Percentiles rank a stretch among this genome's conserved stretches.
Evolutionary conservation across 2,329 filamentous ascomycete genomes (phyloP).

Genomic region (Chalaropsis thielavioides): DNA sequence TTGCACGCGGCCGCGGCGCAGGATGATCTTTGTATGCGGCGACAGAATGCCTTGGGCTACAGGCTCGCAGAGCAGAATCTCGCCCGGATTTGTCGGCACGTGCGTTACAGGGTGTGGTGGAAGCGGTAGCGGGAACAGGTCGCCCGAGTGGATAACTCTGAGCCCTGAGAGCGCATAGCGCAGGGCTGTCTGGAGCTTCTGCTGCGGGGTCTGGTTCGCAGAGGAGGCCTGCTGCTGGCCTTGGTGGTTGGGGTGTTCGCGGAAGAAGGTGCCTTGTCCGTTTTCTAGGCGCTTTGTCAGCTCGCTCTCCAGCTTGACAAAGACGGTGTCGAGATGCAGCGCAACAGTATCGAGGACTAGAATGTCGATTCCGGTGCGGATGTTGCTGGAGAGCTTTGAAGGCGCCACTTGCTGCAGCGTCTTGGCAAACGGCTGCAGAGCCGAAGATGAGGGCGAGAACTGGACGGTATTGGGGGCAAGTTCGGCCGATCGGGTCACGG

Average conservation of each 20-base stretch:
- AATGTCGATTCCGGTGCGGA: slow-evolving; percentile 69
- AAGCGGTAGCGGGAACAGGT: slow-evolving; percentile 63
- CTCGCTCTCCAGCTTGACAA: slow-evolving; percentile 71
- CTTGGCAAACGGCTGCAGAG: slow-evolving; percentile 65
- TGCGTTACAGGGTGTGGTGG: slow-evolving; percentile 78
- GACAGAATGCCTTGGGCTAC: slow-evolving; percentile 75
- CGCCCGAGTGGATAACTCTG: slow-evolving; percentile 68
- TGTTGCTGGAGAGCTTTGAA: slow-evolving; percentile 57
- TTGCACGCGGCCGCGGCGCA: slow-evolving; percentile 50
- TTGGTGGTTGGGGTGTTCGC: slow-evolving; percentile 35
- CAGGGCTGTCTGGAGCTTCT: slow-evolving; percentile 50
- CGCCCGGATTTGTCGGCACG: slow-evolving; percentile 67
- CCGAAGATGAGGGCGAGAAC: slow-evolving; percentile 56
- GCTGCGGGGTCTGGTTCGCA: slow-evolving; percentile 31
- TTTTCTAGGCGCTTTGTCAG: slow-evolving; percentile 67
- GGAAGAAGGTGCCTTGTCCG: slow-evolving; percentile 69
- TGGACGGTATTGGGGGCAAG: slow-evolving; percentile 66
- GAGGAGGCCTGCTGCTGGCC: neutral
- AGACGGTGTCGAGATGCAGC: slow-evolving; percentile 68
- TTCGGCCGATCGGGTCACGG: slow-evolving; percentile 49
- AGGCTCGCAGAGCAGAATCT: slow-evolving; percentile 85
- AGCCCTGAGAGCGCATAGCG: slow-evolving; percentile 59
- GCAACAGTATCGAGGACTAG: slow-evolving; percentile 68
- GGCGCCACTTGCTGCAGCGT: slow-evolving; percentile 58
- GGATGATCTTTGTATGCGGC: slow-evolving; percentile 66